Percentiles rank a stretch among this genome's conserved stretches.
These are phyloP conservation scores for Filobasidium wieringae DNA, from an alignment of 768 basidiomycete genomes.

Conservation along the genomic window DNA sequence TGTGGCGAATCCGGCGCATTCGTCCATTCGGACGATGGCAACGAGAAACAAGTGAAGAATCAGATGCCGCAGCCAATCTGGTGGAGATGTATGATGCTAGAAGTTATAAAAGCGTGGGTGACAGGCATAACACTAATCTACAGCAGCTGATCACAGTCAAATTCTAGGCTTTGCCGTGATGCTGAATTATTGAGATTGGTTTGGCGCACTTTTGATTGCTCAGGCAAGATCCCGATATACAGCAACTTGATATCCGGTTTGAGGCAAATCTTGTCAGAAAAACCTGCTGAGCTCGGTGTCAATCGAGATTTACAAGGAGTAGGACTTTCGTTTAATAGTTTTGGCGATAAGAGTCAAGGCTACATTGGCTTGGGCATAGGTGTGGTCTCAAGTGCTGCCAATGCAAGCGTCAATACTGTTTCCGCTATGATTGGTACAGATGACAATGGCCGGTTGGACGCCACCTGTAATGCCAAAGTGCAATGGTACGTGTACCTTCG, in stretches of 20 bases:
- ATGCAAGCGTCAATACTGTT: slow-evolving; percentile 69
- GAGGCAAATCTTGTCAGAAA: slow-evolving; percentile 77
- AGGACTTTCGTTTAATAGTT: slow-evolving; percentile 37
- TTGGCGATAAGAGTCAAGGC: slow-evolving; percentile 4
- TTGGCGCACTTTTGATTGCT: slow-evolving; percentile 25
- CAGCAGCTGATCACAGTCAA: neutral
- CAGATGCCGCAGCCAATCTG: slow-evolving; percentile 54
- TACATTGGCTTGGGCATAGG: slow-evolving; percentile 43
- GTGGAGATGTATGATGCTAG: slow-evolving; percentile 85
- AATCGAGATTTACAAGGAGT: slow-evolving; percentile 67
- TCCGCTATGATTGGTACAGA: slow-evolving; percentile 71
- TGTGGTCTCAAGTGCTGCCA: slow-evolving; percentile 70
- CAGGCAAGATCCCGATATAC: slow-evolving; percentile 16
- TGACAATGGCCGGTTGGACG: slow-evolving; percentile 58
- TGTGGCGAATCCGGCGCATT: slow-evolving; percentile 5
- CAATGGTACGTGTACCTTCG: slow-evolving; percentile 56
- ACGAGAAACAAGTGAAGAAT: slow-evolving; percentile 42
- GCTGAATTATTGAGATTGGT: slow-evolving; percentile 21
- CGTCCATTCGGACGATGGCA: slow-evolving; percentile 40
- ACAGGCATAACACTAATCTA: neutral
- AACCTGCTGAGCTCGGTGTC: slow-evolving; percentile 69
- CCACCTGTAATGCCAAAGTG: slow-evolving; percentile 65
- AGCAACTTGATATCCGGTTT: slow-evolving; percentile 66
- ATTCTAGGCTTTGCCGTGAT: slow-evolving; percentile 33
- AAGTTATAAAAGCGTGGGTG: slow-evolving; percentile 64